Base-by-base conservation (phyloP, 805 yeast genomes). In the Barnettozyma vustinii region DNA sequence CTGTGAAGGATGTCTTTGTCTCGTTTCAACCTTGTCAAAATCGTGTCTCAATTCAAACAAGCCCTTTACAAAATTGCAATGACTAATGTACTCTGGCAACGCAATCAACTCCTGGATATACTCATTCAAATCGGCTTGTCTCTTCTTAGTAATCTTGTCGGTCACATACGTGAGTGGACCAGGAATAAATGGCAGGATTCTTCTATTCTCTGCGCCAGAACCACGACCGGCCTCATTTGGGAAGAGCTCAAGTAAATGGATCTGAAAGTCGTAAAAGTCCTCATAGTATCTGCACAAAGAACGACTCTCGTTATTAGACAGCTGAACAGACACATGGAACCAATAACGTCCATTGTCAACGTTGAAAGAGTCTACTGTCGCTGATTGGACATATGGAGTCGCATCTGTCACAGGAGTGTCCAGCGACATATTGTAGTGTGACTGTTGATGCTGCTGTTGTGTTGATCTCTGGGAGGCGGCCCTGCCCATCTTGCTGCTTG, bases 231-330 rank as follows among this genome's bases (percentile, higher is more conserved):
- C 96, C 66, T 92, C 99, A 52, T 77, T 81, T 8, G 97, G 97
- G 73, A 87, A 94, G 25, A 82, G 74, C 58, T 86, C 94, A 45
- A 92, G 72, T 45, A 94, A 71, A 53, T 76, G 80, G 46, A 90
- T 90, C 64, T 94, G 99, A 63, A 91, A 79, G 64, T 94, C 96
- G 66, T 91, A 94, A 63, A 94, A 94, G 69, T 94, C 99, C 65
- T 92, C 97, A 68, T 94, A 94, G 68, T 78, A 91, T 51, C 99
- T 76, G 66, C 94, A 89, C 54, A 94, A 71, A 51, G 81, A 79
- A 50, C 97, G 75, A 19, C 68, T 64, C 46, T 75, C 74, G n/a
- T 92, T 94, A 62, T 83, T 80, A 16, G 83, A 75, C 55, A 88
- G 67, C 49, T 77, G 74, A 23, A 86, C 88, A 32, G 76, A 71